Base-by-base conservation (phyloP, 306 rosid species). In the Pueraria montana region DNA sequence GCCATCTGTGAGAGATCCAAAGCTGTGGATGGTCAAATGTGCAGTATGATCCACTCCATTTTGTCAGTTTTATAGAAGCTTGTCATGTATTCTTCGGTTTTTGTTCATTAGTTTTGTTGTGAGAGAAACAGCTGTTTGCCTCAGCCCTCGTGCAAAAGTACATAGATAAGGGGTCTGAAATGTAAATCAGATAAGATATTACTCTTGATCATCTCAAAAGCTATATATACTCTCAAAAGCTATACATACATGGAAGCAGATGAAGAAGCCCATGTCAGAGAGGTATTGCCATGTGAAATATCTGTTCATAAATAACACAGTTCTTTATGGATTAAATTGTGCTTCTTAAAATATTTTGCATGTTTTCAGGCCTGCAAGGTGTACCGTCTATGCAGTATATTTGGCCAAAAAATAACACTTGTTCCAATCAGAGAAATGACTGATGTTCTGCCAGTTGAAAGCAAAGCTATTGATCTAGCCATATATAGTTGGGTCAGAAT, bases 11-110 rank as follows among this genome's bases (percentile, higher is more conserved):
- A 91, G 98, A 86, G 99, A 96, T 85, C 98, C 99, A 69, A 96
- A 96, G 87, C 83, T 96, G 87, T 96, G 99, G 99, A 94, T 96
- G 99, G 95, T 96, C 80, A 96, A 94, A 85, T 96, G 99, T 82
- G 93, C 93, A 90, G 99, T 94, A 96, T 78, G 98, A 49, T 84
- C 64, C 81, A 74, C 70, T 61, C 63, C 42, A 3, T 62, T 16
- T 53, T 24, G 24, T 42, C 20, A 64, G 32, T 43, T 61, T 63
- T 71, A 65, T 42, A 7, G 18, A 40, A 50, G 48, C 76, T 69
- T 79, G 62, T 74, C 30, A 26, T 80, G 17, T 43, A 74, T 69
- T 46, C 32, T 30, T 80, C 63, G 24, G n/a, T 32, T 65, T 77
- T 45, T 88, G 81, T 18, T 56, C 48, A n/a, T n/a, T n/a, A n/a